Base-by-base conservation (phyloP, 768 basidiomycete genomes). In the Hydnum rufescens region DNA sequence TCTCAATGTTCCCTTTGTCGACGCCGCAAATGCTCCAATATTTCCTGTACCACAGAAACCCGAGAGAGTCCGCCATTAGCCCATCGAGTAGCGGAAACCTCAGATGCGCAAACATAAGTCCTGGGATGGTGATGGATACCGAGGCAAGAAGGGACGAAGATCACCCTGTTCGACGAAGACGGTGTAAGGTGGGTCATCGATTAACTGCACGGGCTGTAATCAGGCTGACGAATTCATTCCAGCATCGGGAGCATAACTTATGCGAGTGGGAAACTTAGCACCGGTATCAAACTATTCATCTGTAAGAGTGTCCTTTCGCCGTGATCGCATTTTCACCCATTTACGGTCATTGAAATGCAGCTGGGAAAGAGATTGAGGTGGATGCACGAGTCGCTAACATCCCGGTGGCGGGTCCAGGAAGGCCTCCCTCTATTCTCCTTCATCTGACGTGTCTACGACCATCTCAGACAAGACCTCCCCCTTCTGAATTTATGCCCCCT, bases 221-320 rank as follows among this genome's bases (percentile, higher is more conserved):
- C 16, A 13, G 3, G 23, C 23, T 48, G 42, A 31, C 32, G n/a
- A 43, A 43, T 6, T 8, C 3, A 32, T 28, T 53, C 13, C 52
- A 84, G 80, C 30, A 70, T 82, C 59, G 81, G 80, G 25, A 71
- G 72, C 42, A 74, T 69, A 46, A 64, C 70, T 6, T 81, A 77
- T 73, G 78, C 78, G 51, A 75, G 75, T 8, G 68, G 72, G 26
- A 61, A 61, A 3, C 68, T 79, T 22, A 57, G 63, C 42, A 62
- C 47, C n/a, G 67, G 70, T 34, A 62, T 71, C 43, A 73, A 71
- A 13, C 67, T 70, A 44, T 70, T 67, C 53, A 70, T 78, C 28
- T 74, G 71, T 32, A 52, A 47, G 13, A 28, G 8, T 26, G 13
- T 13, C 8, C 44, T 47, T 26, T 13, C 44, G 13, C 25, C 26